Conservation (phyloP, 179 eudicot species). For the Drosera spatulata region DNA sequence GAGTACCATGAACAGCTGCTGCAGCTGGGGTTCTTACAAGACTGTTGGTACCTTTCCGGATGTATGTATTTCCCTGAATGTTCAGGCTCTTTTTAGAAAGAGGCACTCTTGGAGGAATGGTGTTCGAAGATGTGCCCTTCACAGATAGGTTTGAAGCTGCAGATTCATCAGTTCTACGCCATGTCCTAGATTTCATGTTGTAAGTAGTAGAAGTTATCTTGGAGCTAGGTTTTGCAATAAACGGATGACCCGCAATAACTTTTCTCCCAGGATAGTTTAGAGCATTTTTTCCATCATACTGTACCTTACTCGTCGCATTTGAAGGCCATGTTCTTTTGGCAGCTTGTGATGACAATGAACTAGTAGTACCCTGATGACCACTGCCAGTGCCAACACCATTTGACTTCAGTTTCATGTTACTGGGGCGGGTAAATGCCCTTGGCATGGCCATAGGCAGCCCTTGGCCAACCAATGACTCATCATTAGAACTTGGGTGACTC, state of each 20-base stretch:
- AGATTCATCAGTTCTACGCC: conserved; percentile 51
- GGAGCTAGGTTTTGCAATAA: conserved; percentile 17
- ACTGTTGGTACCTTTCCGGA: conserved; percentile 74
- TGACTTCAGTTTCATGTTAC: conserved; percentile 15
- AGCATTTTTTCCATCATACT: conserved; percentile 20
- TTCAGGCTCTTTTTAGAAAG: conserved; percentile 14
- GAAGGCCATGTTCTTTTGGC: conserved; percentile 12
- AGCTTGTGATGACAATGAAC: conserved; percentile 14
- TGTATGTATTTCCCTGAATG: conserved; percentile 42
- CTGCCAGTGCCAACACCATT: conserved; percentile 10
- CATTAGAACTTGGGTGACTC: conserved; percentile 11
- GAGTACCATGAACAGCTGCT: conserved; percentile 21
- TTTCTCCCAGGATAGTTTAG: conserved; percentile 23
- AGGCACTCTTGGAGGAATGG: conserved; percentile 25
- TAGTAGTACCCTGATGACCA: conserved; percentile 16
- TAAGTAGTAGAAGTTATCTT: conserved; percentile 20
- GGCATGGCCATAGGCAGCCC: conserved; percentile 8
- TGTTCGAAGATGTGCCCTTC: conserved; percentile 19
- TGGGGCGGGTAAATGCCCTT: conserved; percentile 7
- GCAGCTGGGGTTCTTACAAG: conserved; percentile 56
- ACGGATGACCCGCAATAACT: conserved; percentile 22
- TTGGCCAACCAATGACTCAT: conserved; percentile 11
- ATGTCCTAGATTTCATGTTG: conserved; percentile 51
- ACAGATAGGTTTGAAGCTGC: conserved; percentile 20
- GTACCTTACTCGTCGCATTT: conserved; percentile 14